Percentiles rank a stretch among this genome's conserved stretches.
phyloP scores from a whole-genome alignment of 306 rosid genomes.

The Begonia fuchsioides region DNA sequence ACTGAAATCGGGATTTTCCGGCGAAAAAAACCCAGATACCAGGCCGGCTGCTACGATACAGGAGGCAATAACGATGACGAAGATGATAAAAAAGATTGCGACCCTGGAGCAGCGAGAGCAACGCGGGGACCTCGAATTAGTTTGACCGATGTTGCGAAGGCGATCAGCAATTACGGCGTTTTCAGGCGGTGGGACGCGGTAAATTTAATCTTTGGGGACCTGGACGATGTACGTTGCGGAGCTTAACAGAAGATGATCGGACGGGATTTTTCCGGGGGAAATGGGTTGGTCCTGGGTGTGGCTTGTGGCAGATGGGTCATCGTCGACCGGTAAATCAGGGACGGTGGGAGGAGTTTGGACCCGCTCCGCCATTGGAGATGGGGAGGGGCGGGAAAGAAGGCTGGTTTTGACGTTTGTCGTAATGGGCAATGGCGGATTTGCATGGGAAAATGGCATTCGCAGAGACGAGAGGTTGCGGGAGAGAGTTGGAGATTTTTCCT shows the following conservation, averaged over 20 bases:
- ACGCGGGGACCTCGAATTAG: neutral
- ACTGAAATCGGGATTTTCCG: constrained; percentile 21
- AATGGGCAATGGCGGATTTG: constrained; percentile 9
- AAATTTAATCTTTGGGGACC: constrained; percentile 59
- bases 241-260: neutral
- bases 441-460: constrained; percentile 7
- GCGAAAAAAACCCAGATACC: constrained; percentile 5
- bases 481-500: neutral
- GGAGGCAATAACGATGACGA: constrained; percentile 8
- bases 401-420: constrained; percentile 5
- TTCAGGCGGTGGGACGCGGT: constrained; percentile 36
- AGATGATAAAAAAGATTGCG: constrained; percentile 1
- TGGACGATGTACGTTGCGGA: constrained; percentile 40
- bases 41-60: constrained; percentile 10
- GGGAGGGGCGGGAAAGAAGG: constrained; percentile 22
- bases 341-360: constrained; percentile 1
- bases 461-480: constrained; percentile 6
- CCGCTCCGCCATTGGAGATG: constrained; percentile 77
- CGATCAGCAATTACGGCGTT: constrained; percentile 27
- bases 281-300: neutral
- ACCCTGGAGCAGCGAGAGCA: constrained; percentile 4
- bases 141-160: neutral
- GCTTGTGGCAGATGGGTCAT: neutral
- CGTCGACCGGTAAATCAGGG: neutral
- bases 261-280: neutral